Base-by-base conservation (phyloP, 192 early-diverging fungal genomes). In the Podila verticillata region DNA sequence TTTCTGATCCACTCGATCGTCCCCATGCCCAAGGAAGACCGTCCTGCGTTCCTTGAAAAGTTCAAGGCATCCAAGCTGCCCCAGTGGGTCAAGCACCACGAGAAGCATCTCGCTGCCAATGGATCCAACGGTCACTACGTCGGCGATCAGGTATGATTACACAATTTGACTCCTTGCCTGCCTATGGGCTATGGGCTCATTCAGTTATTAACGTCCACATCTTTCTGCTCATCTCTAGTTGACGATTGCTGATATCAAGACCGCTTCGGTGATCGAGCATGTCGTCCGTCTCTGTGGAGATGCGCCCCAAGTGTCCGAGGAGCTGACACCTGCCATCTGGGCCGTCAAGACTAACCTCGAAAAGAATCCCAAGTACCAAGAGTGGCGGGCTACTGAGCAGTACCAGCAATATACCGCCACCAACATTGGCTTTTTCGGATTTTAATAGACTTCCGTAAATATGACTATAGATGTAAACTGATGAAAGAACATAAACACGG, bases 111-210 rank as follows among this genome's bases (percentile, higher is more conserved):
- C 26, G 57, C 22, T 2, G 77, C 59, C 6, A 80, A 80, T 47
- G 70, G 77, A 2, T 68, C 70, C 3, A 80, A 72, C 31, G 70
- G 70, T n/a, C 77, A 72, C 17, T 80, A 80, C 22, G 65, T 72
- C 59, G 77, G 77, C n/a, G 48, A 62, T 24, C 47, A 71, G 58
- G 58, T 60, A 60, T 19, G n/a, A 59, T 2, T 15, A 7, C 28
- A 24, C n/a, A 24, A 22, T 32, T 59, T 30, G 10, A 29, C 28
- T 59, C 28, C 17, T 59, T 1, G 10, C 36, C 36, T 39, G 13
- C 36, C 36, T 39, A 39, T 39, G 36, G 36, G 36, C 8, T n/a
- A n/a, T n/a, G n/a, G n/a, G n/a, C n/a, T n/a, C 36, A 12, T 39
- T 12, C 36, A 39, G 36, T 2, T 39, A 39, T 39, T 39, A 7